phyloP scores from a whole-genome alignment of 495 filamentous ascomycete genomes.

The Hyaloscypha finlandica region DNA sequence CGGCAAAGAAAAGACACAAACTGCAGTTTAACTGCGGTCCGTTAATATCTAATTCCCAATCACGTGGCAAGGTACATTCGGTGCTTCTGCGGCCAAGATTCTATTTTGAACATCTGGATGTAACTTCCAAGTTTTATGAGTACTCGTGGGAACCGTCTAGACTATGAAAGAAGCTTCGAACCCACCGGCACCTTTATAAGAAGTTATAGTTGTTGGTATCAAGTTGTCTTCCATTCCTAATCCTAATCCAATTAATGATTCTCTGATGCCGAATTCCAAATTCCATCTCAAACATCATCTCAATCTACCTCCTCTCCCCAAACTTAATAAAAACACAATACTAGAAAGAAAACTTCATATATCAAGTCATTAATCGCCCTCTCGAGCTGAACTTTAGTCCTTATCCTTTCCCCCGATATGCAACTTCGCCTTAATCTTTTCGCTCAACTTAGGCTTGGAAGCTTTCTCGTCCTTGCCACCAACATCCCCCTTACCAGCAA shows the following conservation, averaged over 20 bases:
- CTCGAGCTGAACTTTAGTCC: neutral
- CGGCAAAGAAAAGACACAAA: too few species aligned
- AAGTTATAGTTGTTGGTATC: neutral
- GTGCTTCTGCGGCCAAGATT: too few species aligned
- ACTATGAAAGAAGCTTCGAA: too few species aligned
- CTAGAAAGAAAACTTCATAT: neutral
- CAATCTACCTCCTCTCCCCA: neutral
- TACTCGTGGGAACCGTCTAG: too few species aligned
- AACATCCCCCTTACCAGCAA: slow-evolving; percentile 3
- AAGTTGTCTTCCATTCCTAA: neutral
- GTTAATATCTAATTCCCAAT: too few species aligned
- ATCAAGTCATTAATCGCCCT: neutral
- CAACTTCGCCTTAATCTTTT: slow-evolving; percentile 51
- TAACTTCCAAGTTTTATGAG: too few species aligned
- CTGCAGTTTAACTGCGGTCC: too few species aligned
- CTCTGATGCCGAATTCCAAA: neutral
- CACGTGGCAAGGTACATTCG: too few species aligned
- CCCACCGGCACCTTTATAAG: neutral
- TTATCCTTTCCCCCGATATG: slow-evolving; percentile 25
- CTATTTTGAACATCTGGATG: too few species aligned
- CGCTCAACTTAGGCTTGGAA: slow-evolving; percentile 38
- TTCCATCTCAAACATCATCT: neutral
- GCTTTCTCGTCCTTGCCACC: neutral
- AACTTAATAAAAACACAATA: neutral
- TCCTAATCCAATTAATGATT: neutral